These are phyloP conservation scores for Neofusicoccum laricinum DNA, from an alignment of 2,329 filamentous ascomycete species.

Conservation along the genomic window DNA sequence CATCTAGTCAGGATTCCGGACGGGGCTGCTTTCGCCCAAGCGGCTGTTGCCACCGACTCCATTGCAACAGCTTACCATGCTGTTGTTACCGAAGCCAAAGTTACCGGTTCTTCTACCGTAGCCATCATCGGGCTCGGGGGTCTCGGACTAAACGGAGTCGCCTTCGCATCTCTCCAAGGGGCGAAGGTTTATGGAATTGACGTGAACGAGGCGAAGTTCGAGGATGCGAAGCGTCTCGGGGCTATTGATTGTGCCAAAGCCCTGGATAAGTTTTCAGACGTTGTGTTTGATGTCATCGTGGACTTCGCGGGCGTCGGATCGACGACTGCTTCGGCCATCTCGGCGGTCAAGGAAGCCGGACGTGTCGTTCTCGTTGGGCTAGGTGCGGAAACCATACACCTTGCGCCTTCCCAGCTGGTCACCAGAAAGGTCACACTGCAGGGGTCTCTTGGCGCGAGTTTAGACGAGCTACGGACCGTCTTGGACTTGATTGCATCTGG, in stretches of 20 bases:
- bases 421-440: not conserved
- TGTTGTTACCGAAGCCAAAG: not conserved
- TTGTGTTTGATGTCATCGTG: not conserved
- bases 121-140: not conserved
- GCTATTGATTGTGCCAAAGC: not conserved
- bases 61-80: constrained; percentile 18
- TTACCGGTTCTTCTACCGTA: not conserved
- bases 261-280: not conserved
- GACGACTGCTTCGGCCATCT: not conserved
- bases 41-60: constrained; percentile 13
- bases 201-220: not conserved
- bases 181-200: not conserved
- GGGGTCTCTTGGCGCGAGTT: not conserved
- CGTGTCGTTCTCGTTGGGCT: not conserved
- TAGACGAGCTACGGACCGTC: not conserved
- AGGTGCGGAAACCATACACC: not conserved
- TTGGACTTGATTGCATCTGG: not conserved
- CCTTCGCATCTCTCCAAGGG: not conserved
- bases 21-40: constrained; percentile 3
- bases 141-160: not conserved
- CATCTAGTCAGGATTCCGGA: constrained; percentile 10
- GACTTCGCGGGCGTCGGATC: not conserved
- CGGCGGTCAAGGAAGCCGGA: not conserved
- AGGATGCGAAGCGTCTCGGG: not conserved
- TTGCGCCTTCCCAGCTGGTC: not conserved